Evolutionary conservation across 2,329 filamentous ascomycete genomes (phyloP), one percentile per base, ranked within the genome.

Genomic region (Nemania abortiva): DNA sequence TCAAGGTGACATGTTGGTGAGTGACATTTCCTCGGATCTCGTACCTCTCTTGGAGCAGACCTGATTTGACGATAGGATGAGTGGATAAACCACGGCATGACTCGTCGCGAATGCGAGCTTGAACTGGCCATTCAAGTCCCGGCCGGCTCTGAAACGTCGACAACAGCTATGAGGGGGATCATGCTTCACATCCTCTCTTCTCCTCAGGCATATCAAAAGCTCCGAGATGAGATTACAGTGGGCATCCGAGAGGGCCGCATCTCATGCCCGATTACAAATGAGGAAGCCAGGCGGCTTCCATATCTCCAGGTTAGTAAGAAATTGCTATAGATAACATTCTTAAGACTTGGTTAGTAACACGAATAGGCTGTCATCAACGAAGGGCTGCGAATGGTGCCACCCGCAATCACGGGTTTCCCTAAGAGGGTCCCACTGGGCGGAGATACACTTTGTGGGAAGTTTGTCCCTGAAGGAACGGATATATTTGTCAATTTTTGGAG

Each of bases 321-420:
- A 1, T 10, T 6, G 7, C 13, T n/a, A 0, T 10, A 22, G 27
- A 2, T 13, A 7, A 13, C 6, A 20, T 42, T 45, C 22, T 1
- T 2, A 49, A 37, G 18, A n/a, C 20, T 34, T 47, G 27, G 7
- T 54, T 58, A 50, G 15, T 55, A 57, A 53, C 15, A 1, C n/a
- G 1, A 29, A 31, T 6, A 76, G 75, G 75, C 75, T 24, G 70
- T 77, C 3, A 73, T 77, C 49, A 61, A 71, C n/a, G 75, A 77
- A 68, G 74, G 75, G 2, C 37, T 77, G 6, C 69, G 74, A 45
- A 74, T 76, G 71, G 61, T 73, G 13, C 73, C 75, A 2, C 73
- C 75, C 1, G 66, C 66, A 1, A 69, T 69, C 34, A 70, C 59
- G 0, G 74, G 73, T 1, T 74, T 77, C 20, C 71, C 73, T 15